phyloP scores from a whole-genome alignment of 805 yeast species.

The Saitoella complicata region DNA sequence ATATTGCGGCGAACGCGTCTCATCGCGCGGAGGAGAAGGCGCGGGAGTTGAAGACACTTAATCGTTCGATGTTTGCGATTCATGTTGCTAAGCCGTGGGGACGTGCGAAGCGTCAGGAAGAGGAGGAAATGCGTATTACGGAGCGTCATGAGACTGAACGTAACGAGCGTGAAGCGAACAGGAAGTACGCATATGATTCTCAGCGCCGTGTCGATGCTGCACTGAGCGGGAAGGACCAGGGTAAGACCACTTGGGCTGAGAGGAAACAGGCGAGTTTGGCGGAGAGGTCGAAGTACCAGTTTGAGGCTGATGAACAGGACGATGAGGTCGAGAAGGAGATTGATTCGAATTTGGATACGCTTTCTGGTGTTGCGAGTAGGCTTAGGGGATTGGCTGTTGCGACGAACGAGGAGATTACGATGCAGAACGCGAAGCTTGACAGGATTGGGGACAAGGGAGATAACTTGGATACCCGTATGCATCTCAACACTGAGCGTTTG shows the following conservation, averaged over 20 bases:
- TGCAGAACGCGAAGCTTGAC: slow-evolving; percentile 59
- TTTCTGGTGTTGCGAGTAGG: slow-evolving; percentile 49
- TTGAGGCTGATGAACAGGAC: slow-evolving; percentile 84
- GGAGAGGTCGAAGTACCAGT: slow-evolving; percentile 56
- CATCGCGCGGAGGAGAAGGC: slow-evolving; percentile 71
- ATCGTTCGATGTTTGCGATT: slow-evolving; percentile 68
- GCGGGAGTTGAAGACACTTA: slow-evolving; percentile 57
- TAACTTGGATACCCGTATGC: slow-evolving; percentile 66
- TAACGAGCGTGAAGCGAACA: slow-evolving; percentile 41
- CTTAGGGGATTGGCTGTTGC: slow-evolving; percentile 57
- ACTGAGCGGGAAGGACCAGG: slow-evolving; percentile 11
- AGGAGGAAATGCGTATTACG: slow-evolving; percentile 54
- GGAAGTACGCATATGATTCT: slow-evolving; percentile 42
- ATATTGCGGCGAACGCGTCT: slow-evolving; percentile 66
- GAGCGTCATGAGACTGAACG: slow-evolving; percentile 47
- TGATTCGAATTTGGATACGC: slow-evolving; percentile 66
- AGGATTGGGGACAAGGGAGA: slow-evolving; percentile 75
- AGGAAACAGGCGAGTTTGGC: slow-evolving; percentile 35
- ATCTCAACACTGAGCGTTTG: slow-evolving; percentile 55
- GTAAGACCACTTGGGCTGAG: slow-evolving; percentile 28
- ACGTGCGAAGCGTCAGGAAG: slow-evolving; percentile 54
- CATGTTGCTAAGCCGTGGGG: slow-evolving; percentile 78
- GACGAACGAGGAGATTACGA: slow-evolving; percentile 59
- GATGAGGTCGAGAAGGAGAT: slow-evolving; percentile 83
- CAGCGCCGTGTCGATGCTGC: slow-evolving; percentile 52